Percentiles rank a stretch among this genome's conserved stretches.
phyloP scores from a whole-genome alignment of 495 filamentous ascomycete species.

The Wilcoxina mikolae region DNA sequence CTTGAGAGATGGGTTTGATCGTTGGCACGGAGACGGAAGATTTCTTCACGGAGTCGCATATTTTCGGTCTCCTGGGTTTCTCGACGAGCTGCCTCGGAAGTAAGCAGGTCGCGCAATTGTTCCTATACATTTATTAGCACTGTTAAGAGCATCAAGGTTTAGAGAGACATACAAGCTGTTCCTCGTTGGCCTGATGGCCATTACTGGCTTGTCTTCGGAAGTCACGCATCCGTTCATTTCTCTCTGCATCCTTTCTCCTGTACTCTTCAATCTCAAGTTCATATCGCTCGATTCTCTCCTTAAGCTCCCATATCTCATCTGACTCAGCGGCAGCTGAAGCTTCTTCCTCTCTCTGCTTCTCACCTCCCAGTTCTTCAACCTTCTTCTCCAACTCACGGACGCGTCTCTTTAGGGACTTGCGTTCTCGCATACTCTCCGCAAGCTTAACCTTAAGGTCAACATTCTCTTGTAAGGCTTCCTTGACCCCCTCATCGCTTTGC shows the following conservation, averaged over 20 bases:
- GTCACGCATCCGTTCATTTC: conserved; percentile 19
- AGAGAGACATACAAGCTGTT: conserved; percentile 48
- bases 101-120: conserved; percentile 54
- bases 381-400: conserved; percentile 77
- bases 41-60: conserved; percentile 67
- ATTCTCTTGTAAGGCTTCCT: conserved; percentile 94
- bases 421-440: conserved; percentile 74
- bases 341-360: conserved; percentile 45
- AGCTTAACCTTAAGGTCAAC: conserved; percentile 86
- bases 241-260: conserved; percentile 48
- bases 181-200: conserved; percentile 57
- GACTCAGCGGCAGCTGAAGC: conserved; percentile 58
- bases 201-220: not conserved
- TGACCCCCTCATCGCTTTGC: conserved; percentile 87
- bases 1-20: conserved; percentile 46
- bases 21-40: conserved; percentile 53
- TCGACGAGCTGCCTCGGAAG: conserved; percentile 74
- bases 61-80: conserved; percentile 87
- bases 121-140: conserved; percentile 18
- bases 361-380: conserved; percentile 55
- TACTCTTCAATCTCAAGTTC: conserved; percentile 70
- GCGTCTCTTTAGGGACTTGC: conserved; percentile 58
- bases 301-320: conserved; percentile 66
- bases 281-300: conserved; percentile 70
- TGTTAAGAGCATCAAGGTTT: not conserved